Evolutionary conservation across 2,329 filamentous ascomycete species (phyloP).

Genomic region (Claviceps quebecensis): DNA sequence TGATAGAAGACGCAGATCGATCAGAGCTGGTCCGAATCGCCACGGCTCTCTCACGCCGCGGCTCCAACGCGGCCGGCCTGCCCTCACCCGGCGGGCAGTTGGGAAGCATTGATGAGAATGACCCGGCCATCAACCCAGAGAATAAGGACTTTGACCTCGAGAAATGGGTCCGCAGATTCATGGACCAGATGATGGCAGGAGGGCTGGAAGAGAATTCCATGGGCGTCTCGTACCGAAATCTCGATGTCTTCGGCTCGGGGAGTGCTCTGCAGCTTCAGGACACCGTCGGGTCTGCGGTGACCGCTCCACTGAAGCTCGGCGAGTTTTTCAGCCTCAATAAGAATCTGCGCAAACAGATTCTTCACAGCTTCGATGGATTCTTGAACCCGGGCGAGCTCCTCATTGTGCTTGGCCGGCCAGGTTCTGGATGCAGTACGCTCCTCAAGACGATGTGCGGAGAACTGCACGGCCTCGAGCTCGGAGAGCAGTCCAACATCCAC

Average conservation of each 20-base stretch:
- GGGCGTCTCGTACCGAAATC: constrained; percentile 49
- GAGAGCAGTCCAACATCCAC: constrained; percentile 36
- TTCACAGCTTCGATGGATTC: constrained; percentile 50
- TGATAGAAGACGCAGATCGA: constrained; percentile 20
- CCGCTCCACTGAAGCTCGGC: constrained; percentile 41
- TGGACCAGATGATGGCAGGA: constrained; percentile 34
- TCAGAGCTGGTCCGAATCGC: constrained; percentile 26
- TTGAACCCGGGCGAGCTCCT: constrained; percentile 52
- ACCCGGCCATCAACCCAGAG: constrained; percentile 23
- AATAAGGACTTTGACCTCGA: constrained; percentile 25
- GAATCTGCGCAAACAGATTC: constrained; percentile 41
- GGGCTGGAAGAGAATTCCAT: constrained; percentile 38
- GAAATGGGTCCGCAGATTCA: constrained; percentile 27
- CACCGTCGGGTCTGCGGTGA: constrained; percentile 46
- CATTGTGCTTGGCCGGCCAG: constrained; percentile 53
- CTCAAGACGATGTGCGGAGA: constrained; percentile 49
- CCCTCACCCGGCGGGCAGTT: constrained; percentile 8
- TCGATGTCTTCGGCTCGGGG: constrained; percentile 54
- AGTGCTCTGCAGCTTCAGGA: constrained; percentile 54
- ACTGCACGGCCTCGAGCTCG: constrained; percentile 41
- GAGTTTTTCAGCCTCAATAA: constrained; percentile 37
- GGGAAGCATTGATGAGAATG: constrained; percentile 12
- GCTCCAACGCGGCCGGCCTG: constrained; percentile 13
- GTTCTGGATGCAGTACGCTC: constrained; percentile 49
- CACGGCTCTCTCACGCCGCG: constrained; percentile 23